Evolutionary conservation across 2,329 filamentous ascomycete species (phyloP).

Genomic region (Colletotrichum sp.): DNA sequence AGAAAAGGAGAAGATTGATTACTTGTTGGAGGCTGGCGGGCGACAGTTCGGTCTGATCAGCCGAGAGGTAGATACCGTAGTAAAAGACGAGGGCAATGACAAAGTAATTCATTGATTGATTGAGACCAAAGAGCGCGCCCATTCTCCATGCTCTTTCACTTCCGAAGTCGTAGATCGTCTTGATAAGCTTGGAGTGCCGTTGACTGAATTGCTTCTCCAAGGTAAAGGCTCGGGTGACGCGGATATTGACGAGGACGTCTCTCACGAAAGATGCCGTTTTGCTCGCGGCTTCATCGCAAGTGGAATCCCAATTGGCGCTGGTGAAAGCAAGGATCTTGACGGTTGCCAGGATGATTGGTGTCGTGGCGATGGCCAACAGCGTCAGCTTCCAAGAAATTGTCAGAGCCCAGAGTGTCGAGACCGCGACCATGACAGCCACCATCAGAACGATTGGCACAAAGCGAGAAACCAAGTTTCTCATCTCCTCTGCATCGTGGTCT

Average conservation of each 20-base stretch:
- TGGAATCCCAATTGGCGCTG: constrained; percentile 74
- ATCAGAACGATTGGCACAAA: constrained; percentile 76
- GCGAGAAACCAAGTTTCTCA: constrained; percentile 80
- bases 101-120: constrained; percentile 74
- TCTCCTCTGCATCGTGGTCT: constrained; percentile 85
- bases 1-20: constrained; percentile 84
- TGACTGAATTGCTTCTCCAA: constrained; percentile 73
- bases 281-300: constrained; percentile 68
- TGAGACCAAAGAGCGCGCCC: constrained; percentile 78
- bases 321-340: constrained; percentile 70
- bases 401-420: constrained; percentile 79
- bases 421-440: constrained; percentile 67
- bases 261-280: constrained; percentile 67
- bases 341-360: constrained; percentile 70
- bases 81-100: constrained; percentile 83
- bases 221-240: constrained; percentile 76
- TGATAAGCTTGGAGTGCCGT: constrained; percentile 63
- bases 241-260: constrained; percentile 81
- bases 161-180: constrained; percentile 63
- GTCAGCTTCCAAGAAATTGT: constrained; percentile 80
- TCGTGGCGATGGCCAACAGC: constrained; percentile 72
- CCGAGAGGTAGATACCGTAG: constrained; percentile 74
- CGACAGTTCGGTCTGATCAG: constrained; percentile 44
- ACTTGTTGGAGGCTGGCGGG: constrained; percentile 72
- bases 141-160: constrained; percentile 69